Base-by-base conservation (phyloP, 2,329 filamentous ascomycete genomes). In the Coleophoma eucalyptorum region DNA sequence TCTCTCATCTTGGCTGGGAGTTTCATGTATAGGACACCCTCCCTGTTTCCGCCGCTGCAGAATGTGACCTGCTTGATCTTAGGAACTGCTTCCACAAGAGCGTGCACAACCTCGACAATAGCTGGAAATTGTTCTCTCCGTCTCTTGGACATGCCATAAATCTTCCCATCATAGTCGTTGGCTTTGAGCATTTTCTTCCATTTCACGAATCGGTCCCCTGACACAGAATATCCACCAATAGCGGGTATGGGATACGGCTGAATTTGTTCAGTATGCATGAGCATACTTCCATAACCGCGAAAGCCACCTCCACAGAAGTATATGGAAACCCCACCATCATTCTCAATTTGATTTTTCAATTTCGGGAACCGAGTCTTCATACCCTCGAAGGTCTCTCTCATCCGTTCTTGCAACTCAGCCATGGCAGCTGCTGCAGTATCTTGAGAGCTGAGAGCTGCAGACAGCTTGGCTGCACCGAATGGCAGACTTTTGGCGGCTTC, bases 301-400 rank as follows among this genome's bases (percentile, higher is more conserved):
- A 96, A 96, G 0, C 92, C 92, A 20, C 92, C 92, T 41, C 92
- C 92, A 55, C 89, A 96, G 51, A 97, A 83, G 65, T 92, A 96
- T 8, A 96, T 74, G 33, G 87, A 82, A 51, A 91, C 75, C 4
- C 79, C 79, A 1, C 72, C 73, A 10, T 54, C 42, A 7, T 54
- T 54, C 19, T 55, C 50, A 21, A 57, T 53, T 5, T 84, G 67
- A 15, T 75, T 69, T 12, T 69, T 63, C 0, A 92, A 81, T 1
- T 62, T 60, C 3, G 78, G 71, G 53, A 82, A 84, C 37, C 62
- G 67, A 40, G 62, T 58, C 55, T 75, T 72, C 26, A 85, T 65
- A n/a, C 69, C 70, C 15, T 71, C 66, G 51, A 89, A 87, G 1
- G 87, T 84, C 11, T 72, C 68, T 40, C 72, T 73, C 66, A 94